Evolutionary conservation across 2,329 filamentous ascomycete genomes (phyloP), one percentile per base, ranked within the genome.

Genomic region (Ophiocordyceps unilateralis): DNA sequence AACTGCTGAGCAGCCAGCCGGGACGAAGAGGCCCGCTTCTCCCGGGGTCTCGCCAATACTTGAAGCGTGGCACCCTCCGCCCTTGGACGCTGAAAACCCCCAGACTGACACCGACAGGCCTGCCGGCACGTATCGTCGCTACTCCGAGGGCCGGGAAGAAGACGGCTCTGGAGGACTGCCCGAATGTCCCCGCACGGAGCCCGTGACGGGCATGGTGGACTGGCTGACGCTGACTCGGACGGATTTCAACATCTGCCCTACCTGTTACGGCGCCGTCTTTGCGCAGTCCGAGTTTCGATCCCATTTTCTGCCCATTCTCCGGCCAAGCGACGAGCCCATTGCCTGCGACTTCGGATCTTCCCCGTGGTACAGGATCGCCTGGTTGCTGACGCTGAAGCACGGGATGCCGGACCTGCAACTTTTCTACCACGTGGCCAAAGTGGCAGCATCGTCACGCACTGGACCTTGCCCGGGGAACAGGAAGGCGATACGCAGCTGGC

Each of bases 301-400:
- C 15, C 67, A 76, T 28, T 86, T 94, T 52, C 57, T 63, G 24
- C 60, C 61, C 2, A 74, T 75, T 30, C 68, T 75, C 24, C 74
- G 77, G 15, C 66, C 74, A 5, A 64, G 69, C 3, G 70, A 74
- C 14, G 65, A 69, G 36, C 68, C 74, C 39, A 69, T 83, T 8
- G 67, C 72, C 39, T 96, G 89, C 61, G 81, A 87, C 49, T 85
- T 95, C 59, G 84, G 83, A 24, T 71, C 76, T 12, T 71, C 69
- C 0, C 75, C 81, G 1, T 95, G 87, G 85, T 81, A 85, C 52
- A 78, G 84, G 23, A 76, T 94, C 34, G 87, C 87, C 1, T 93
- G 83, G 76, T 69, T 88, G 3, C 69, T 93, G 48, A 88, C 79
- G 2, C 64, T 83, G 42, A 86, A 87, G 58, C 75, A 84, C 49